A percentile compares a stretch with the other conserved stretches of the same genome.
phyloP scores from a whole-genome alignment of 257 asterid genomes.

The Jaltomata sinuosa region DNA sequence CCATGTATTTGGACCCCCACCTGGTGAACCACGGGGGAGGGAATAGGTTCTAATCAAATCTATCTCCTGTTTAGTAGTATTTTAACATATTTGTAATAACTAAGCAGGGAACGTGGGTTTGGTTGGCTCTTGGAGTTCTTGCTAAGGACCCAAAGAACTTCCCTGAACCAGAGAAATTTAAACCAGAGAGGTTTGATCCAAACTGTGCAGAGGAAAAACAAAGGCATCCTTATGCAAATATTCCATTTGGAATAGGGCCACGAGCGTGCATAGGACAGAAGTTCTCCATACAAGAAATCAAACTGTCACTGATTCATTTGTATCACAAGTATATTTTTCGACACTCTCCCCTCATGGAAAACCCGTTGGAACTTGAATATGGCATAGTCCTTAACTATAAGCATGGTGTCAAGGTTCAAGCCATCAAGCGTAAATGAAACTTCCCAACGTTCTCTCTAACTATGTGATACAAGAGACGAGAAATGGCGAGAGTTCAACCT shows the following conservation, averaged over 20 bases:
- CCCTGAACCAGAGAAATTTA: conserved; percentile 82
- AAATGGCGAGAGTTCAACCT: background rate
- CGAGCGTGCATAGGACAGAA: conserved; percentile 89
- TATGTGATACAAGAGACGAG: background rate
- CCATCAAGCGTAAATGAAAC: conserved; percentile 46
- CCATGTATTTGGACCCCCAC: background rate
- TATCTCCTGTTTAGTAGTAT: background rate
- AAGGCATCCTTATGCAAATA: conserved; percentile 90
- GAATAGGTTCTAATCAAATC: background rate
- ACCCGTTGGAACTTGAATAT: conserved; percentile 61
- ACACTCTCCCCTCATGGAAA: conserved; percentile 77
- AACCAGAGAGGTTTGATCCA: conserved; percentile 93
- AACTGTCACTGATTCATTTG: conserved; percentile 66
- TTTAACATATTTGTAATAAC: background rate
- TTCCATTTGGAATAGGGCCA: conserved; percentile 95
- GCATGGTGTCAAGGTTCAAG: conserved; percentile 72
- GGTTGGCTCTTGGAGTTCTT: conserved; percentile 92
- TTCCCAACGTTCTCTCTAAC: background rate
- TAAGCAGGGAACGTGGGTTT: conserved; percentile 91
- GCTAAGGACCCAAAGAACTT: conserved; percentile 81
- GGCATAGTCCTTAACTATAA: conserved; percentile 76
- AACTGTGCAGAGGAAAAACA: conserved; percentile 68
- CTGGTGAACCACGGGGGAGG: background rate
- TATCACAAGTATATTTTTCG: conserved; percentile 57
- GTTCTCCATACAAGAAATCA: conserved; percentile 79